These are phyloP conservation scores for Fusarium newnesense DNA, from an alignment of 2,329 filamentous ascomycete genomes.

Conservation along the genomic window DNA sequence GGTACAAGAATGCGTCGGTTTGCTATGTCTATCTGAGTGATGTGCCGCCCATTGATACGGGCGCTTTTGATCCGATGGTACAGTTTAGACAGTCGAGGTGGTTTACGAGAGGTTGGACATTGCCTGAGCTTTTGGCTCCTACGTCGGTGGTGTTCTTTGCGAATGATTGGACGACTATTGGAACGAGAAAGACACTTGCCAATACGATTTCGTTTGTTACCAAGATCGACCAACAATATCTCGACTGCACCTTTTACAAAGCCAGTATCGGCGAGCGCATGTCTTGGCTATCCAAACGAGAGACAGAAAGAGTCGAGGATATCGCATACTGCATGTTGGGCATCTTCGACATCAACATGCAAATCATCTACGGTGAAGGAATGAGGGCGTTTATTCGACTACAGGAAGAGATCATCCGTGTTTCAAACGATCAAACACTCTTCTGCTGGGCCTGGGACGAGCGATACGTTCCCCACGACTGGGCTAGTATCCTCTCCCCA, in stretches of 20 bases:
- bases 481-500: constrained; percentile 13
- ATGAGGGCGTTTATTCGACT: constrained; percentile 14
- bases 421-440: constrained; percentile 17
- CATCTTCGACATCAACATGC: constrained; percentile 29
- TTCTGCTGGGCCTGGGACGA: constrained; percentile 27
- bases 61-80: constrained; percentile 15
- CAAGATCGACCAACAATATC: constrained; percentile 24
- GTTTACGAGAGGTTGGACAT: constrained; percentile 22
- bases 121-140: constrained; percentile 20
- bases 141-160: constrained; percentile 21
- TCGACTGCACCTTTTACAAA: constrained; percentile 22
- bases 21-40: constrained; percentile 13
- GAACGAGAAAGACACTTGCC: constrained; percentile 12
- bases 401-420: constrained; percentile 23
- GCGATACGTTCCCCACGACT: constrained; percentile 14
- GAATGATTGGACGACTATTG: constrained; percentile 18
- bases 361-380: constrained; percentile 21
- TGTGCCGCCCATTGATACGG: background rate
- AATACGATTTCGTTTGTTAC: constrained; percentile 20
- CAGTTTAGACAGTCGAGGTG: constrained; percentile 14
- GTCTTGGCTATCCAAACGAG: constrained; percentile 16
- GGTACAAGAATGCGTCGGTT: constrained; percentile 23
- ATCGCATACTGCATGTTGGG: constrained; percentile 25
- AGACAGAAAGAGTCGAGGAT: constrained; percentile 11
- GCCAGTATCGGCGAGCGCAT: constrained; percentile 21